These are phyloP conservation scores for Phytopythium litorale DNA, from an alignment of 352 stramenopile genomes.

Conservation along the genomic window DNA sequence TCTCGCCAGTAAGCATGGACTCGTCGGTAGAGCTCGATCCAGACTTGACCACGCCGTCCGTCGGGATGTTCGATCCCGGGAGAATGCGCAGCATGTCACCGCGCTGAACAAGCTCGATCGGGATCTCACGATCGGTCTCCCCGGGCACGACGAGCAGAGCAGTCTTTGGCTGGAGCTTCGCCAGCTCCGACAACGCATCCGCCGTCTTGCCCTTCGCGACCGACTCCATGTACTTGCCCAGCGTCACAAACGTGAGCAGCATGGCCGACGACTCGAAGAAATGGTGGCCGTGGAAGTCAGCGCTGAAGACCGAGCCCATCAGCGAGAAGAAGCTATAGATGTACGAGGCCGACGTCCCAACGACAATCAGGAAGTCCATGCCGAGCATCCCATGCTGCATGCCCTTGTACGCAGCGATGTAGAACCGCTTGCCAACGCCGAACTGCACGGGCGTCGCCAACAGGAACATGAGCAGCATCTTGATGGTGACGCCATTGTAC, in stretches of 20 bases:
- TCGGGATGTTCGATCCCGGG: constrained; percentile 75
- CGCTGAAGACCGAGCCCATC: constrained; percentile 51
- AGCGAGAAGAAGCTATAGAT: constrained; percentile 83
- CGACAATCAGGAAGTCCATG: constrained; percentile 88
- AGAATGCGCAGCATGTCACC: constrained; percentile 68
- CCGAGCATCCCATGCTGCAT: constrained; percentile 83
- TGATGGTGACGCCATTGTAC: constrained; percentile 73
- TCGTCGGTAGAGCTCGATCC: constrained; percentile 71
- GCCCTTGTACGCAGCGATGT: constrained; percentile 79
- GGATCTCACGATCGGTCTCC: constrained; percentile 61
- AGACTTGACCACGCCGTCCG: constrained; percentile 73
- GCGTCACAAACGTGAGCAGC: constrained; percentile 82
- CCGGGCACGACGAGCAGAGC: constrained; percentile 54
- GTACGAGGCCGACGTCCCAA: constrained; percentile 84
- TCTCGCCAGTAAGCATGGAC: constrained; percentile 85
- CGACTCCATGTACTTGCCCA: constrained; percentile 89
- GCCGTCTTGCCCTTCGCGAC: constrained; percentile 84
- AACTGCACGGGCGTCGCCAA: constrained; percentile 85
- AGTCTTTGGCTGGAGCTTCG: constrained; percentile 77
- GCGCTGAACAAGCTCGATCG: constrained; percentile 82
- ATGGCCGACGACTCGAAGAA: constrained; percentile 89
- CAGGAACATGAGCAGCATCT: constrained; percentile 82
- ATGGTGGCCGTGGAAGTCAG: constrained; percentile 71
- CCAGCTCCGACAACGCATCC: constrained; percentile 63
- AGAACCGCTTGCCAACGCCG: constrained; percentile 71